Conservation (phyloP, 2,329 filamentous ascomycete genomes). For the Coniella vitis region DNA sequence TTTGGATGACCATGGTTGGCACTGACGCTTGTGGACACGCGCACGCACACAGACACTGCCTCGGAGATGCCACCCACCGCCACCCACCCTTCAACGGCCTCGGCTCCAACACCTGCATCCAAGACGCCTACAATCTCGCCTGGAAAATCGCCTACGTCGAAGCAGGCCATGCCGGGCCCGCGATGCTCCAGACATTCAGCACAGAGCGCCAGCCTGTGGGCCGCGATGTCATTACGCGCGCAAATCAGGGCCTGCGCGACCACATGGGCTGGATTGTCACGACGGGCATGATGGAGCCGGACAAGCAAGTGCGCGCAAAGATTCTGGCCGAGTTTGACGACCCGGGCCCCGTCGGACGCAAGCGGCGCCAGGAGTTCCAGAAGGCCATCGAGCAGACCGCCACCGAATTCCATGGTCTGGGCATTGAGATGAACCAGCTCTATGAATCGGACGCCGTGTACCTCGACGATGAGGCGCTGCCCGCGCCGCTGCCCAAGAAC, state of each 20-base stretch:
- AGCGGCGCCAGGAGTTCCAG: slow-evolving; percentile 32
- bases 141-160: slow-evolving; percentile 48
- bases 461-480: slow-evolving; percentile 36
- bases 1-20: too few species aligned
- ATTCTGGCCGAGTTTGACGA: slow-evolving; percentile 36
- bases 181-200: slow-evolving; percentile 36
- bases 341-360: slow-evolving; percentile 29
- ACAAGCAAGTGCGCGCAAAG: slow-evolving; percentile 30
- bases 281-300: slow-evolving; percentile 35
- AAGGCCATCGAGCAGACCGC: slow-evolving; percentile 34
- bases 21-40: neutral
- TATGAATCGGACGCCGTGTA: slow-evolving; percentile 43
- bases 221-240: slow-evolving; percentile 40
- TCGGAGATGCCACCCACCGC: slow-evolving; percentile 52
- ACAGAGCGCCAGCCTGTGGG: slow-evolving; percentile 45
- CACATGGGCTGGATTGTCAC: slow-evolving; percentile 40
- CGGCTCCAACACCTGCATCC: slow-evolving; percentile 52
- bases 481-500: slow-evolving; percentile 20
- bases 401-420: slow-evolving; percentile 48
- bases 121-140: slow-evolving; percentile 49
- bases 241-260: slow-evolving; percentile 50
- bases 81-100: slow-evolving; percentile 52
- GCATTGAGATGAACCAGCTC: slow-evolving; percentile 52
- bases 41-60: slow-evolving; percentile 35
- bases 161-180: slow-evolving; percentile 29